These are phyloP conservation scores for Coemansia sp. DNA, from an alignment of 192 early-diverging fungal species.

Conservation along the genomic window DNA sequence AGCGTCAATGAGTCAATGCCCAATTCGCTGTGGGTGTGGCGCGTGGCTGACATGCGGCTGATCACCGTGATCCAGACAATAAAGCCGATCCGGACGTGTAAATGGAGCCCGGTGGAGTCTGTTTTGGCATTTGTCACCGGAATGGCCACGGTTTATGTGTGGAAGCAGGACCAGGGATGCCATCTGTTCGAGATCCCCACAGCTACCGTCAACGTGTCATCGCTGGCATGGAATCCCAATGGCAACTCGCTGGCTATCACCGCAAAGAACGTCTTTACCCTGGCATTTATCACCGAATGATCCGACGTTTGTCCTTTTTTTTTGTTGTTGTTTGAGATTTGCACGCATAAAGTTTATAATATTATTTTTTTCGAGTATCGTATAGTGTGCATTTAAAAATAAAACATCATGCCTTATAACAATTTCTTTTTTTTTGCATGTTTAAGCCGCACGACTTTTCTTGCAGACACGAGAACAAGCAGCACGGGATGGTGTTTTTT, in stretches of 20 bases:
- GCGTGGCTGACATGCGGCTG: conserved; percentile 21
- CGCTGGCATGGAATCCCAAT: conserved; percentile 43
- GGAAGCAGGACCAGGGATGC: conserved; percentile 39
- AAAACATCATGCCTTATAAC: background rate
- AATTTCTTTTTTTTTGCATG: background rate
- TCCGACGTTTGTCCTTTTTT: background rate
- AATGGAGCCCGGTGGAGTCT: conserved; percentile 48
- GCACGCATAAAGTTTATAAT: background rate
- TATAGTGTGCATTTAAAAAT: background rate
- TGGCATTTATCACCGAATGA: conserved; percentile 32
- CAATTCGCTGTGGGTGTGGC: conserved; percentile 47
- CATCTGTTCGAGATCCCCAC: conserved; percentile 34
- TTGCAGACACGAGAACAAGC: background rate
- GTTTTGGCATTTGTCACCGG: conserved; percentile 37
- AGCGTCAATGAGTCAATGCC: conserved; percentile 36
- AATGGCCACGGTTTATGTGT: conserved; percentile 37
- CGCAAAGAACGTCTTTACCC: conserved; percentile 39
- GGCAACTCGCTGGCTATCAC: conserved; percentile 35
- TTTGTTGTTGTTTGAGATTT: background rate
- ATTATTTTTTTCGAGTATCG: background rate
- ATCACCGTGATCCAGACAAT: conserved; percentile 37
- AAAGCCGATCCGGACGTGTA: conserved; percentile 23
- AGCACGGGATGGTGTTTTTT: background rate
- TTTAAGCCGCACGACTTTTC: background rate
- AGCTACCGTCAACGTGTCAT: conserved; percentile 7